Evolutionary conservation across 169 alveolate genomes (phyloP), one percentile per base, ranked within the genome.

Genomic region (Eimeria necatrix): DNA sequence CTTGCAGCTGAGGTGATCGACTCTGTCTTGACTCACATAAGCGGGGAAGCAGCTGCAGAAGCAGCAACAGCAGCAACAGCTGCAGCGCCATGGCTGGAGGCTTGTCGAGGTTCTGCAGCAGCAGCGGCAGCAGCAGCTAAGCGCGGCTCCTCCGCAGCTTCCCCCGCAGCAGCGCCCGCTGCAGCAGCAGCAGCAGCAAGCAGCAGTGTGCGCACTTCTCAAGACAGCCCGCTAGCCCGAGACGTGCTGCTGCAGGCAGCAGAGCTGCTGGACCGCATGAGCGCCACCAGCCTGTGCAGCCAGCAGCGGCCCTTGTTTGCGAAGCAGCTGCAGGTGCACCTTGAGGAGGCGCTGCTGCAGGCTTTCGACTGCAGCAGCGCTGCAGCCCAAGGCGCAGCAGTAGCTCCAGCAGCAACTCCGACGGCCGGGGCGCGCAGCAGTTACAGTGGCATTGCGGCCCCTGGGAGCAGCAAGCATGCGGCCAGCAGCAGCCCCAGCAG

Each of bases 251-350:
- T 59, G 78, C 80, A 90, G 41, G 56, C 88, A 12, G 94, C 52
- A 10, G 94, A 90, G 52, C 41, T 64, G 20, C 80, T 90, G 18
- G 94, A 90, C 26, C 7, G 85, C 52, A 26, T 90, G 9, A 51
- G 89, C 51, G 64, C 78, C 12, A 32, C 89, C 4, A 51, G 94
- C 78, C 46, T 90, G 26, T 53, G 76, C 52, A 52, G 76, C 60
- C 94, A 90, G 80, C 94, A 90, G 80, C 87, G 94, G 48, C 94
- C 94, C 3, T 12, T 90, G 76, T 90, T 90, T 52, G 84, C 83
- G 56, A 90, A 90, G 80, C 73, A 90, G 68, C 60, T 90, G 59
- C 94, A 90, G 94, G 14, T 59, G 48, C 76, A 70, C 74, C 80
- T 90, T 76, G 94, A 90, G 61, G 59, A 10, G 78, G 76, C 81